A percentile compares a stretch with the other conserved stretches of the same genome.
These are phyloP conservation scores for Lodderomyces elongisporus DNA, from an alignment of 1,139 yeast genomes.

Conservation along the genomic window DNA sequence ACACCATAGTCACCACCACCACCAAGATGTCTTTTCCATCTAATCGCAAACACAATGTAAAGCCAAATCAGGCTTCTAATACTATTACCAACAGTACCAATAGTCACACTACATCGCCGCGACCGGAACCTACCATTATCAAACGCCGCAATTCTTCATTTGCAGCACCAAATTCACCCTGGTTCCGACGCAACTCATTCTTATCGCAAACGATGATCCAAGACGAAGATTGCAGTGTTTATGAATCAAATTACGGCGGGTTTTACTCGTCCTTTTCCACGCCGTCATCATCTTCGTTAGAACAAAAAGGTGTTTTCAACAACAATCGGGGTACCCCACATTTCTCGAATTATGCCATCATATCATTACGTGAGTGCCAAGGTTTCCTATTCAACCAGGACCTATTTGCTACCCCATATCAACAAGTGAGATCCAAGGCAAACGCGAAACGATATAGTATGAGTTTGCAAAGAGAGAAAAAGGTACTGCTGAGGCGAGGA, in stretches of 20 bases:
- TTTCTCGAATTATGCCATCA: slow-evolving; percentile 30
- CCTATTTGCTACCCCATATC: slow-evolving; percentile 62
- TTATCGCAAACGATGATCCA: slow-evolving; percentile 58
- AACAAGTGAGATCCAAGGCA: slow-evolving; percentile 48
- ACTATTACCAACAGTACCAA: no score
- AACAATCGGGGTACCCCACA: slow-evolving; percentile 18
- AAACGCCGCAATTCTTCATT: slow-evolving; percentile 41
- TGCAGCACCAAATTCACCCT: slow-evolving; percentile 46
- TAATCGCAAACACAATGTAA: no score
- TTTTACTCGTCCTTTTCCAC: slow-evolving; percentile 8
- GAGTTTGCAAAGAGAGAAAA: background rate
- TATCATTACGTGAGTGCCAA: slow-evolving; percentile 58
- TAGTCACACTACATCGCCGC: slow-evolving; percentile 10
- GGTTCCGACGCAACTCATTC: slow-evolving; percentile 57
- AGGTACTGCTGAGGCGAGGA: slow-evolving; percentile 1
- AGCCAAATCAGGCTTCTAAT: no score
- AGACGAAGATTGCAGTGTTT: slow-evolving; percentile 54
- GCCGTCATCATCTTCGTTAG: slow-evolving; percentile 21
- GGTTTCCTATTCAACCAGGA: slow-evolving; percentile 76
- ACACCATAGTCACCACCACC: no score
- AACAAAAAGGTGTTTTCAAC: no score
- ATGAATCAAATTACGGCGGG: slow-evolving; percentile 38
- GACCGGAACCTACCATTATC: slow-evolving; percentile 16
- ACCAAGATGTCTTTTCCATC: no score
- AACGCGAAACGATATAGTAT: slow-evolving; percentile 25